Evolutionary conservation across 2,329 filamentous ascomycete species (phyloP).

Genomic region (Reticulascus tulasneorum): DNA sequence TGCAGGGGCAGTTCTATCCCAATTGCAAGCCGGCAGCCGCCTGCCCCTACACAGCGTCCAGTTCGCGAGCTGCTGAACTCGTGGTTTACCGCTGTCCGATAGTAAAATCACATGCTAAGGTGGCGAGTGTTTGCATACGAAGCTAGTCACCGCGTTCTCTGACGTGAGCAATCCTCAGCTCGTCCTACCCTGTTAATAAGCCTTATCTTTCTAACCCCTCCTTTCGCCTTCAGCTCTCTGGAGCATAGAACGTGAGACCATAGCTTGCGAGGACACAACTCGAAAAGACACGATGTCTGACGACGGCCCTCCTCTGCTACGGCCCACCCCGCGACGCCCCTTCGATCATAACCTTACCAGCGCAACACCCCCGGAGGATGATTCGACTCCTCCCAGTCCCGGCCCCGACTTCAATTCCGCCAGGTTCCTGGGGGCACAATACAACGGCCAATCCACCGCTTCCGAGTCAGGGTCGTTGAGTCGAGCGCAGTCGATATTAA

Average conservation of each 20-base stretch:
- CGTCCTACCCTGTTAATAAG: too few species aligned
- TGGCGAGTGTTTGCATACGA: too few species aligned
- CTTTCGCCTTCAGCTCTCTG: background rate
- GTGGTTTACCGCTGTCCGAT: too few species aligned
- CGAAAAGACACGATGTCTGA: conserved; percentile 31
- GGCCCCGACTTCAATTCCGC: conserved; percentile 39
- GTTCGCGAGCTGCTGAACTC: too few species aligned
- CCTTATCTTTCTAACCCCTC: background rate
- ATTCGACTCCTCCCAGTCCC: conserved; percentile 30
- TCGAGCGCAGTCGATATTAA: conserved; percentile 74
- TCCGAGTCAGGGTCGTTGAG: conserved; percentile 42
- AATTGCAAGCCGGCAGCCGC: too few species aligned
- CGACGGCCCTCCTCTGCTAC: conserved; percentile 53
- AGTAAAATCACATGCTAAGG: too few species aligned
- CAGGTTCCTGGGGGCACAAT: conserved; percentile 2
- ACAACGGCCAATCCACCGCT: conserved; percentile 21
- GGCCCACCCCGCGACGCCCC: conserved; percentile 67
- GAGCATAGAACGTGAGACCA: too few species aligned
- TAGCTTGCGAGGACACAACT: too few species aligned
- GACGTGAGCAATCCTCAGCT: too few species aligned
- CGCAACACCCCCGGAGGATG: conserved; percentile 38
- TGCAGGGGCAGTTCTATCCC: too few species aligned
- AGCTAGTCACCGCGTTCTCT: too few species aligned
- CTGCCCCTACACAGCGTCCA: too few species aligned
- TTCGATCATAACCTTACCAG: conserved; percentile 57